A percentile compares a stretch with the other conserved stretches of the same genome.
Evolutionary conservation across 768 basidiomycete species (phyloP).

Genomic region (Hortiboletus flavorubellus): DNA sequence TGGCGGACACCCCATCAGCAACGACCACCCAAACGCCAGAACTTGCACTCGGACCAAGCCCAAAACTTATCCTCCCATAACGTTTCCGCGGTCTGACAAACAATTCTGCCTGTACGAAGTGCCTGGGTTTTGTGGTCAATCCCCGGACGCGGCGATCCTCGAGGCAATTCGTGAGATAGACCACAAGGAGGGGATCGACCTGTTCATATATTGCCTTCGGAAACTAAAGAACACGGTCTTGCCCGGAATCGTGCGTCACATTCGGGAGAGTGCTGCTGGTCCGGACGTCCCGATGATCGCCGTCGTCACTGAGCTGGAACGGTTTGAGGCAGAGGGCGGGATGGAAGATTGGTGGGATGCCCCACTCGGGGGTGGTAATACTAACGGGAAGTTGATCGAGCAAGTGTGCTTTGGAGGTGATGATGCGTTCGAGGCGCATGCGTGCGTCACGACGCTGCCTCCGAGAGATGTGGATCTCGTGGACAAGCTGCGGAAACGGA

Average conservation of each 20-base stretch:
- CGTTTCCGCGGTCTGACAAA: background rate
- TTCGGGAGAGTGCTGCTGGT: background rate
- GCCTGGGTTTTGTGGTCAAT: slow-evolving; percentile 16
- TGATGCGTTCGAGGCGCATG: slow-evolving; percentile 33
- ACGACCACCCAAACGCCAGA: slow-evolving; percentile 11
- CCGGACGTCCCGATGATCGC: slow-evolving; percentile 19
- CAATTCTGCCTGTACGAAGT: slow-evolving; percentile 21
- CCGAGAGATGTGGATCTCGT: slow-evolving; percentile 11
- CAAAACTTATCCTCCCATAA: background rate
- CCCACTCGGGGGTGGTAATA: background rate
- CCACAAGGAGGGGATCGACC: slow-evolving; percentile 13
- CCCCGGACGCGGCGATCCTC: slow-evolving; percentile 8
- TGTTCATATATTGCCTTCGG: slow-evolving; percentile 27
- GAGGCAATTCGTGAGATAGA: slow-evolving; percentile 17
- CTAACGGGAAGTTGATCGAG: slow-evolving; percentile 33
- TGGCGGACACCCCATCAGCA: slow-evolving; percentile 15
- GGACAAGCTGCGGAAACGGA: slow-evolving; percentile 13
- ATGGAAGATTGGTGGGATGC: slow-evolving; percentile 35
- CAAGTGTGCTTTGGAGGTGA: slow-evolving; percentile 12
- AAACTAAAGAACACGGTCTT: slow-evolving; percentile 16
- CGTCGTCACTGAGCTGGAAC: slow-evolving; percentile 27
- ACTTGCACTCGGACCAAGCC: background rate
- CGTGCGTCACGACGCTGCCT: slow-evolving; percentile 37
- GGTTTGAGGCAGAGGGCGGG: slow-evolving; percentile 5
- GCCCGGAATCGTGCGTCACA: slow-evolving; percentile 3